phyloP scores from a whole-genome alignment of 2,329 filamentous ascomycete genomes.

The Aspergillus fumigatus region DNA sequence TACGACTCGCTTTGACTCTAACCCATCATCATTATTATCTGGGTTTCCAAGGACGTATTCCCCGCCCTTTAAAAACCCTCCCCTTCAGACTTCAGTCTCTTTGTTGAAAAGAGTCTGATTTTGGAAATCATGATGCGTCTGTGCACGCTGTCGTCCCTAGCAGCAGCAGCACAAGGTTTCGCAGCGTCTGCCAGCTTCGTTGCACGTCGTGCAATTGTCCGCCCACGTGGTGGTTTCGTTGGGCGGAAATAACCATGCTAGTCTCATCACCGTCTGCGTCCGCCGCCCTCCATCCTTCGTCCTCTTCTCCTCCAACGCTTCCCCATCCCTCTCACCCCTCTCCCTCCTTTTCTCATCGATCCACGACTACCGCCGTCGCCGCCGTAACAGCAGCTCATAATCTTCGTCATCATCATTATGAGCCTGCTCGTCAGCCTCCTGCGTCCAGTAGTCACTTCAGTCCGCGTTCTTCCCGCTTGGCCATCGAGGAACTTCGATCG shows the following conservation, averaged over 20 bases:
- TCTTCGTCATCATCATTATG: conserved; percentile 25
- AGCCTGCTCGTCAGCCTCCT: conserved; percentile 23
- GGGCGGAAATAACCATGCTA: conserved; percentile 33
- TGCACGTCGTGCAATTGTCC: conserved; percentile 31
- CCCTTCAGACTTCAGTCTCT: conserved; percentile 6
- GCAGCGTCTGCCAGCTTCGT: conserved; percentile 24
- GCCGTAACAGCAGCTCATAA: conserved; percentile 6
- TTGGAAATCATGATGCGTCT: conserved; percentile 24
- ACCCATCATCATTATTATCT: background rate
- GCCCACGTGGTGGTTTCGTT: conserved; percentile 35
- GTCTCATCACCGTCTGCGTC: conserved; percentile 40
- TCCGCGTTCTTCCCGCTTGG: conserved; percentile 32
- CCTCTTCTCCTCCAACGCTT: conserved; percentile 20
- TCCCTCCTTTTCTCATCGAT: conserved; percentile 14
- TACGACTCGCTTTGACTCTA: background rate
- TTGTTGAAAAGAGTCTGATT: conserved; percentile 11
- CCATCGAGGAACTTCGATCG: conserved; percentile 39
- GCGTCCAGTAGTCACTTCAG: conserved; percentile 23
- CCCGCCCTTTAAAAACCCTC: background rate
- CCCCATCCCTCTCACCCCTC: conserved; percentile 11
- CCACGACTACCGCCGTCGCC: conserved; percentile 7
- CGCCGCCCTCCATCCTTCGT: conserved; percentile 32
- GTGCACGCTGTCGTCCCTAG: conserved; percentile 19
- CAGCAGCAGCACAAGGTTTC: conserved; percentile 23
- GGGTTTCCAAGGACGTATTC: background rate